A percentile compares a stretch with the other conserved stretches of the same genome.
Conservation (phyloP, 2,329 filamentous ascomycete genomes). For the Claviceps humidiphila region DNA sequence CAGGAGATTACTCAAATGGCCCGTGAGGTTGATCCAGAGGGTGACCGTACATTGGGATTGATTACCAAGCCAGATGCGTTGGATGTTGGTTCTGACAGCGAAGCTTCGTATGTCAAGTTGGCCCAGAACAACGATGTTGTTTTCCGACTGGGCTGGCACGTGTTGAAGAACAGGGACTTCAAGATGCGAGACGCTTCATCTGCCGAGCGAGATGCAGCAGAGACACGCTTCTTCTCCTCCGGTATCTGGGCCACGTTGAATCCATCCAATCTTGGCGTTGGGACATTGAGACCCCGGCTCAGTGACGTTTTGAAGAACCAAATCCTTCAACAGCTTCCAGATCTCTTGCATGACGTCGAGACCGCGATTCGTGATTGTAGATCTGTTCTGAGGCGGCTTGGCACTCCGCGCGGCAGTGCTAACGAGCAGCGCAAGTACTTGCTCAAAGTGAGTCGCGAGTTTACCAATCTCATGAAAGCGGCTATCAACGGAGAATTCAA, state of each 20-base stretch:
- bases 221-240: conserved; percentile 29
- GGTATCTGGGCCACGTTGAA: conserved; percentile 25
- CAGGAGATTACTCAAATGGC: conserved; percentile 28
- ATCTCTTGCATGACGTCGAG: conserved; percentile 30
- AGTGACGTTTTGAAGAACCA: conserved; percentile 36
- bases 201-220: conserved; percentile 24
- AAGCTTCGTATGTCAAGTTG: conserved; percentile 26
- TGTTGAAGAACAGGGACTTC: conserved; percentile 29
- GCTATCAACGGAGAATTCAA: conserved; percentile 38
- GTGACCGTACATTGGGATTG: conserved; percentile 36
- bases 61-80: conserved; percentile 41
- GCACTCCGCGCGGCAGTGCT: conserved; percentile 29
- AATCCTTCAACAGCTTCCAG: conserved; percentile 32
- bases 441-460: conserved; percentile 28
- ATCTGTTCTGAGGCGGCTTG: conserved; percentile 29
- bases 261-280: conserved; percentile 26
- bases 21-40: conserved; percentile 5
- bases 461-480: conserved; percentile 29
- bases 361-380: background rate
- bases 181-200: conserved; percentile 18
- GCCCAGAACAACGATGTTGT: conserved; percentile 32
- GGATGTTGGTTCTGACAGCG: conserved; percentile 22
- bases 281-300: conserved; percentile 31
- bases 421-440: conserved; percentile 36
- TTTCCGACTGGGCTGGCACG: conserved; percentile 40